phyloP scores from a whole-genome alignment of 768 basidiomycete species.

The Boletus rubropictus region DNA sequence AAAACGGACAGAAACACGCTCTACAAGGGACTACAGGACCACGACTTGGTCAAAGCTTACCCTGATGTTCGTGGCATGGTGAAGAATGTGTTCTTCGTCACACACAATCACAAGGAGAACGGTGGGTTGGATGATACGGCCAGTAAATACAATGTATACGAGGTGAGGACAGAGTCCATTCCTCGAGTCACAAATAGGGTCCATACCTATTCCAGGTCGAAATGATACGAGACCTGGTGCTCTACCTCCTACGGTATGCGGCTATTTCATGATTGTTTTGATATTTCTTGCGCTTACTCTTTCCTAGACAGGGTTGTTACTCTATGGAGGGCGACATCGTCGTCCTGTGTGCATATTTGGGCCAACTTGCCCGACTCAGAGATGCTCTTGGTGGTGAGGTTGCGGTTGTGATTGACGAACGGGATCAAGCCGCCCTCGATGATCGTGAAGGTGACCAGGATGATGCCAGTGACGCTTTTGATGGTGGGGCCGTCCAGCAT shows the following conservation, averaged over 20 bases:
- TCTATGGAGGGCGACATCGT: slow-evolving; percentile 45
- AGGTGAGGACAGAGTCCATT: slow-evolving; percentile 48
- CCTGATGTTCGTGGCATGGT: slow-evolving; percentile 55
- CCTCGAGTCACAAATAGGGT: not conserved
- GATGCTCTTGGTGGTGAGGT: slow-evolving; percentile 42
- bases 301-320: slow-evolving; percentile 44
- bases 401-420: slow-evolving; percentile 62
- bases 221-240: slow-evolving; percentile 49
- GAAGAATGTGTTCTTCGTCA: slow-evolving; percentile 63
- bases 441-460: slow-evolving; percentile 42
- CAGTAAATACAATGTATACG: slow-evolving; percentile 62
- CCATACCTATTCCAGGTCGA: slow-evolving; percentile 24
- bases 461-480: slow-evolving; percentile 25
- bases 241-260: slow-evolving; percentile 42
- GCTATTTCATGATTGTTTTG: not conserved
- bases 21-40: slow-evolving; percentile 56
- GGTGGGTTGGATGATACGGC: slow-evolving; percentile 54
- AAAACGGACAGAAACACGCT: slow-evolving; percentile 42
- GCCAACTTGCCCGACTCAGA: slow-evolving; percentile 43
- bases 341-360: slow-evolving; percentile 49
- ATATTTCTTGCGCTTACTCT: not conserved
- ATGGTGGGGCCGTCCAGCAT: slow-evolving; percentile 33
- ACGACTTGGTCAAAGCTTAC: slow-evolving; percentile 46
- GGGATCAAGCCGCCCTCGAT: slow-evolving; percentile 56
- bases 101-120: slow-evolving; percentile 57